phyloP scores from a whole-genome alignment of 805 yeast species.

The Kuraishia borneana region DNA sequence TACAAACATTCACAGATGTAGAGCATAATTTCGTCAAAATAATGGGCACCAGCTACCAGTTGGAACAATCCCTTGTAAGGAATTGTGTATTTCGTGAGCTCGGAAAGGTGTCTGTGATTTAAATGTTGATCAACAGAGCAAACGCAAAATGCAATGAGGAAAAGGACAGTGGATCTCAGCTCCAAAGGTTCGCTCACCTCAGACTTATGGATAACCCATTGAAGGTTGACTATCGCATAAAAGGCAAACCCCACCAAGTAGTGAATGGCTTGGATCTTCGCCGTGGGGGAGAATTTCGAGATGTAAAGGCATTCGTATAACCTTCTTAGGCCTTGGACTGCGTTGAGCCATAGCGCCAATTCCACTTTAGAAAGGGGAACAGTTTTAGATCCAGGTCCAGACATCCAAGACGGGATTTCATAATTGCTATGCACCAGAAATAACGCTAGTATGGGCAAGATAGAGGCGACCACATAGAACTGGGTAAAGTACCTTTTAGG shows the following conservation, averaged over 20 bases:
- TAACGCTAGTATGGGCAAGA: conserved; percentile 14
- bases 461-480: conserved; percentile 39
- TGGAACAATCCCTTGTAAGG: conserved; percentile 43
- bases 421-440: conserved; percentile 3
- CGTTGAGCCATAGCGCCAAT: conserved; percentile 14
- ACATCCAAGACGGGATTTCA: conserved; percentile 4
- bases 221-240: conserved; percentile 37
- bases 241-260: conserved; percentile 54
- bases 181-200: background rate
- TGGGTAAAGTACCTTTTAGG: conserved; percentile 57
- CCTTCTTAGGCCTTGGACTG: conserved; percentile 48
- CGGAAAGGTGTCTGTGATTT: conserved; percentile 39
- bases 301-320: conserved; percentile 40
- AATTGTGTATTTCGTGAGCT: conserved; percentile 39
- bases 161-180: background rate
- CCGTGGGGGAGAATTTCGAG: conserved; percentile 29
- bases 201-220: background rate
- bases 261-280: conserved; percentile 57
- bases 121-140: conserved; percentile 34
- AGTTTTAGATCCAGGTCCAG: conserved; percentile 2
- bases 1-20: conserved; percentile 23
- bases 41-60: conserved; percentile 54
- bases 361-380: background rate
- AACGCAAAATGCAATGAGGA: conserved; percentile 13
- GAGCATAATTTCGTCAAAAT: conserved; percentile 51